phyloP scores from a whole-genome alignment of 306 rosid species.

The Medicago arabica region DNA sequence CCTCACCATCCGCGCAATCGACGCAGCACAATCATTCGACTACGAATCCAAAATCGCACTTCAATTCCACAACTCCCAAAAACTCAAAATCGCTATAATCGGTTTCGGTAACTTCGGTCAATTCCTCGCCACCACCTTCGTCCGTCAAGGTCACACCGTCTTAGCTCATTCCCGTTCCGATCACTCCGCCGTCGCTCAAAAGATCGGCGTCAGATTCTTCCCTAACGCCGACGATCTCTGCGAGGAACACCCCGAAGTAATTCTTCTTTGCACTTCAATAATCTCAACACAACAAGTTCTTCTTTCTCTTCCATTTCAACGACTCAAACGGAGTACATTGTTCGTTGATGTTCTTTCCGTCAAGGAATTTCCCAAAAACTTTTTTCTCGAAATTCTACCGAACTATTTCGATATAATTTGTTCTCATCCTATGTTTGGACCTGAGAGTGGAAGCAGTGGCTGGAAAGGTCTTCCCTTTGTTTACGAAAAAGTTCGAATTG shows the following conservation, averaged over 20 bases:
- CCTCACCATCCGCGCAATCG: conserved; percentile 57
- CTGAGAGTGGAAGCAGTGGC: conserved; percentile 57
- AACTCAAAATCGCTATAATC: conserved; percentile 68
- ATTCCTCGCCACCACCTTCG: conserved; percentile 69
- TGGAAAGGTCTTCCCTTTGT: conserved; percentile 66
- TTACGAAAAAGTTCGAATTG: conserved; percentile 73
- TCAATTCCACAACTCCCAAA: conserved; percentile 51
- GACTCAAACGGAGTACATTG: conserved; percentile 74
- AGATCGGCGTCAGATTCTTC: conserved; percentile 64
- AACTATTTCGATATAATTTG: conserved; percentile 66
- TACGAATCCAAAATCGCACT: conserved; percentile 68
- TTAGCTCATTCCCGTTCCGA: conserved; percentile 78
- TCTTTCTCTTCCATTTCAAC: conserved; percentile 63
- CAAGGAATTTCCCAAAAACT: conserved; percentile 69
- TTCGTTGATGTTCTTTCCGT: conserved; percentile 83
- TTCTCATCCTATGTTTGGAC: conserved; percentile 92
- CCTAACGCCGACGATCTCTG: conserved; percentile 70
- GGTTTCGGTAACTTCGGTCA: conserved; percentile 89
- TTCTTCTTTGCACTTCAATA: conserved; percentile 73
- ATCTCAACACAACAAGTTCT: conserved; percentile 66
- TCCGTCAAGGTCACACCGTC: conserved; percentile 76
- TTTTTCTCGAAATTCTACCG: conserved; percentile 58
- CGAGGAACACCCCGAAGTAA: conserved; percentile 83
- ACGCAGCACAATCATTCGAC: conserved; percentile 76
- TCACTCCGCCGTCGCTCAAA: conserved; percentile 49